phyloP scores from a whole-genome alignment of 768 basidiomycete genomes.

The Mycena amicta region DNA sequence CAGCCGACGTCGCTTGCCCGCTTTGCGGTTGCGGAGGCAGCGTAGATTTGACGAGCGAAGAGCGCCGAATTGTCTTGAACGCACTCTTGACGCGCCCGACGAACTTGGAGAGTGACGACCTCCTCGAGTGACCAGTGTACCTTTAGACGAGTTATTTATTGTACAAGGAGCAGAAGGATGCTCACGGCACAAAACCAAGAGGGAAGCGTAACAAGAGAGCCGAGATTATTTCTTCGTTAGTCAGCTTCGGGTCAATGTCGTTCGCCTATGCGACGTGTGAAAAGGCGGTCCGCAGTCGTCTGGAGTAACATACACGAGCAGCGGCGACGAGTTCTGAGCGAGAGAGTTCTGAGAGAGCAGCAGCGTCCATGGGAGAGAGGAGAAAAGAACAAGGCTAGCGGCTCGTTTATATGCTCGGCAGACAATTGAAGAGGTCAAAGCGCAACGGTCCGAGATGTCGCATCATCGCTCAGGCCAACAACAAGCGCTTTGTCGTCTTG shows the following conservation, averaged over 20 bases:
- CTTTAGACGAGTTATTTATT: neutral
- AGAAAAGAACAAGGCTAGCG: neutral
- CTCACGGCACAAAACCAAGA: constrained; percentile 10
- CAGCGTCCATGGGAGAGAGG: constrained; percentile 3
- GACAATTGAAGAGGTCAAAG: constrained; percentile 14
- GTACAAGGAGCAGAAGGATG: neutral
- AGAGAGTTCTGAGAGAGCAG: constrained; percentile 3
- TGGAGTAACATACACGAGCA: constrained; percentile 1
- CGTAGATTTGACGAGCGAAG: neutral
- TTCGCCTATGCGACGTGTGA: neutral
- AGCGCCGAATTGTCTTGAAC: constrained; percentile 1
- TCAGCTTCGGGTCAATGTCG: constrained; percentile 7
- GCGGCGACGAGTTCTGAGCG: constrained; percentile 3
- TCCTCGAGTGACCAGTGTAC: neutral
- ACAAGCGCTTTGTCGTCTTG: too few species aligned
- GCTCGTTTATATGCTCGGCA: constrained; percentile 2
- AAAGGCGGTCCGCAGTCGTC: neutral
- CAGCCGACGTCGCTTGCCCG: neutral
- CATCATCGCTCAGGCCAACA: too few species aligned
- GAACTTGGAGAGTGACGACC: neutral
- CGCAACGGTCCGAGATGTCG: too few species aligned
- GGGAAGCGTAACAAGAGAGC: constrained; percentile 9
- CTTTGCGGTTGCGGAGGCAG: neutral
- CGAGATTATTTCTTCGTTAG: neutral
- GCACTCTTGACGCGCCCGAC: constrained; percentile 4